A percentile compares a stretch with the other conserved stretches of the same genome.
Evolutionary conservation across 2,329 filamentous ascomycete genomes (phyloP).

Genomic region (Beauveria asiatica): DNA sequence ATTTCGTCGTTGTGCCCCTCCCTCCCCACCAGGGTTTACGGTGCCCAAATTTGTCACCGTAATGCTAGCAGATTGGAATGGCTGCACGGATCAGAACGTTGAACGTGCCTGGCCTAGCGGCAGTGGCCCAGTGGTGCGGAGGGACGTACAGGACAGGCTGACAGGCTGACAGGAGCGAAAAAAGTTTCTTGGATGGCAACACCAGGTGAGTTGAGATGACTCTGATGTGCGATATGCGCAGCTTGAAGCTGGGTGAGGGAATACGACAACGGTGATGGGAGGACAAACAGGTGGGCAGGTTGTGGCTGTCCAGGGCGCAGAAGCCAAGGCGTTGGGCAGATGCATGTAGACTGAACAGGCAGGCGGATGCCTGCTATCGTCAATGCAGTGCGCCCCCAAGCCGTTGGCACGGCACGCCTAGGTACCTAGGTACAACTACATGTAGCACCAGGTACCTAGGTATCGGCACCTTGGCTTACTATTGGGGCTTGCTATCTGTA

Average conservation of each 20-base stretch:
- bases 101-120: conserved; percentile 8
- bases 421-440: no score
- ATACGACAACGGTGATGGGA: neutral
- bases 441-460: neutral
- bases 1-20: neutral
- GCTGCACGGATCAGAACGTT: conserved; percentile 9
- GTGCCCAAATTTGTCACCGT: conserved; percentile 1
- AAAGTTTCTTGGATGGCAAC: neutral
- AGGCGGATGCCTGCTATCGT: neutral
- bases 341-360: neutral
- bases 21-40: neutral
- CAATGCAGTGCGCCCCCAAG: no score
- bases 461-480: neutral
- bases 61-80: conserved; percentile 1
- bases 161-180: neutral
- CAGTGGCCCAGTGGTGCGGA: neutral
- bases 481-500: no score
- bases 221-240: neutral
- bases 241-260: neutral
- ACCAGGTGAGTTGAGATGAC: neutral
- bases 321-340: neutral
- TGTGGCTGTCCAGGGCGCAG: neutral
- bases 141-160: neutral
- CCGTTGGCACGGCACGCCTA: no score
- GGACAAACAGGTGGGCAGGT: neutral